Evolutionary conservation across 176 grass and related monocot genomes (phyloP).

Genomic region (Ampelocalamus luodianensis): DNA sequence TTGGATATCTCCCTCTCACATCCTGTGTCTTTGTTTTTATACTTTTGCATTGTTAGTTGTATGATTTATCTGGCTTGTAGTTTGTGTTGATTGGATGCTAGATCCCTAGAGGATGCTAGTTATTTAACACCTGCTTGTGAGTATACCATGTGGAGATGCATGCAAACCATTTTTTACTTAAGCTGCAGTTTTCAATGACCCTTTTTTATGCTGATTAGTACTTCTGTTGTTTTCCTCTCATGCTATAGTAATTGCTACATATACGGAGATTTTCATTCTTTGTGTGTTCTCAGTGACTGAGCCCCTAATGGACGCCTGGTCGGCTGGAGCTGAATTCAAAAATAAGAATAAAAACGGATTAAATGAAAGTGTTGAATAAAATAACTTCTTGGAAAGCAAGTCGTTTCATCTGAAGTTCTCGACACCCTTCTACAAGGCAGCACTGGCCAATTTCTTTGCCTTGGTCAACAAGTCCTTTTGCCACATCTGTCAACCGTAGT

Average conservation of each 20-base stretch:
- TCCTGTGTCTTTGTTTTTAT: too few relatives aligned
- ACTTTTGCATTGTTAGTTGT: too few relatives aligned
- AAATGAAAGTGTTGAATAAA: neutral
- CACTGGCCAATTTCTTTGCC: neutral
- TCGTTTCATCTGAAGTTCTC: neutral
- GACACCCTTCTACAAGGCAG: conserved; percentile 23
- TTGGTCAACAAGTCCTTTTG: conserved; percentile 48
- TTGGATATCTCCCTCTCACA: too few relatives aligned
- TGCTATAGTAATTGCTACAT: too few relatives aligned
- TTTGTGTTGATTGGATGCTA: too few relatives aligned
- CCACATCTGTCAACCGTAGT: conserved; percentile 22
- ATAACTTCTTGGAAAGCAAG: conserved; percentile 33
- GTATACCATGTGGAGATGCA: neutral
- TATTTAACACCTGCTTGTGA: neutral
- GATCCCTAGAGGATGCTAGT: too few relatives aligned
- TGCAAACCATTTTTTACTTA: neutral
- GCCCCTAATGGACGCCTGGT: neutral
- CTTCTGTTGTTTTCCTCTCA: neutral
- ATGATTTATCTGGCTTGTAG: too few relatives aligned
- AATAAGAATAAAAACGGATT: neutral
- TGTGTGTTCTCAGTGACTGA: neutral
- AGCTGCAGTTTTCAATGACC: too few relatives aligned
- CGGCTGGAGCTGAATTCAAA: neutral
- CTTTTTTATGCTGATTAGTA: neutral
- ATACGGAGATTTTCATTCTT: neutral